These are phyloP conservation scores for Colletotrichum chrysophilum DNA, from an alignment of 2,329 filamentous ascomycete genomes.

Conservation along the genomic window DNA sequence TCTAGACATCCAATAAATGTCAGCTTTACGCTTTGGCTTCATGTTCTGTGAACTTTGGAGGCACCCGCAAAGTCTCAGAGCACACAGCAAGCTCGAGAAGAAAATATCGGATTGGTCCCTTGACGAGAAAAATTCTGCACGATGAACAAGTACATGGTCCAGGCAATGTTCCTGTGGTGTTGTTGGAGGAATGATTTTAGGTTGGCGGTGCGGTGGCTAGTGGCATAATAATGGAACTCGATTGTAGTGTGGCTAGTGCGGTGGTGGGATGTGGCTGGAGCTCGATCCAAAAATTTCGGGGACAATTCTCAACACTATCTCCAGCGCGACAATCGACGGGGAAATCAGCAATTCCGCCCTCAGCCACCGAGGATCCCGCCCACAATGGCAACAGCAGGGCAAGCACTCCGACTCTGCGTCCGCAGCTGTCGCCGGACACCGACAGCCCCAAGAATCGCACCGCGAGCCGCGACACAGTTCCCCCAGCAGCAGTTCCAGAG, in stretches of 20 bases:
- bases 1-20: background rate
- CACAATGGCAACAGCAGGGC: conserved; percentile 43
- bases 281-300: conserved; percentile 22
- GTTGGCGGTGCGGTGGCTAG: background rate
- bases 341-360: background rate
- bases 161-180: background rate
- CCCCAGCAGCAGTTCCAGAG: background rate
- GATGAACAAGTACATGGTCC: background rate
- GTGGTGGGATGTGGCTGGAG: conserved; percentile 9
- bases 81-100: background rate
- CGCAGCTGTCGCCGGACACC: conserved; percentile 34
- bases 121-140: background rate
- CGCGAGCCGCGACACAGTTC: background rate
- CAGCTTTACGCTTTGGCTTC: background rate
- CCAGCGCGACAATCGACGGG: conserved; percentile 1
- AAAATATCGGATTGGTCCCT: background rate
- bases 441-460: conserved; percentile 14
- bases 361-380: background rate
- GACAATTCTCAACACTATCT: conserved; percentile 11
- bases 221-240: background rate
- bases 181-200: background rate
- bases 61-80: background rate
- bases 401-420: conserved; percentile 40
- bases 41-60: background rate
- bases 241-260: background rate